Base-by-base conservation (phyloP, 2,329 filamentous ascomycete species). In the Scedosporium aurantiacum region DNA sequence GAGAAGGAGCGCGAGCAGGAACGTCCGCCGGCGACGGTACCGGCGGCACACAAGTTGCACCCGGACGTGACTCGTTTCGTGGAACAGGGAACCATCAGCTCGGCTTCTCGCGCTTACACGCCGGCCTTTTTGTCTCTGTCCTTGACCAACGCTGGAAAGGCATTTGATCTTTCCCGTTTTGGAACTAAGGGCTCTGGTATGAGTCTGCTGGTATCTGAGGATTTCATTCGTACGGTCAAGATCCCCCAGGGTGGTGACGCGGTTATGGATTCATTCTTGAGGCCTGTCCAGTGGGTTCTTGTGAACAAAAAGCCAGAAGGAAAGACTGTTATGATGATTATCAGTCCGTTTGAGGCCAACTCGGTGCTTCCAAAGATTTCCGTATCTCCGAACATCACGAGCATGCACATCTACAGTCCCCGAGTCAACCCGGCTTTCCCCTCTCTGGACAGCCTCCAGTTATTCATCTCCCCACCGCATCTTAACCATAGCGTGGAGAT, bases 331-430 rank as follows among this genome's bases (percentile, higher is more conserved):
- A 67, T 84, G n/a, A 63, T 88, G 0, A 70, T 88, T 23, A 75
- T 88, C 66, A 88, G 83, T 64, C 82, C 83, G 0, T 81, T 71
- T 28, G 87, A 90, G 65, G 86, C 82, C 0, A 75, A 88, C 2
- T 14, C 70, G 1, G 70, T 89, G 0, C 64, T 82, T 0, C 65
- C 72, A 0, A 5, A 45, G 0, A 77, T 88, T 2, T 60, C 64
- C 1, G 23, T 21, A 0, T 21, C 56, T 0, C 76, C 71, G 0
- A 61, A 63, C 0, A 54, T 64, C 3, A 76, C 79, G 0, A 68
- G 69, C 0, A 66, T 88, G 55, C 79, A 82, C 65, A 47, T 83
- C 0, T 87, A 85, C 63, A 66, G 78, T 1, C 75, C 83, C 1
- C 74, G 79, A 0, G 68, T 71, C 1, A 76, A 72, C 60, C 67